Evolutionary conservation across 305 asterid species (phyloP).

Genomic region (Fraxinus sp.): DNA sequence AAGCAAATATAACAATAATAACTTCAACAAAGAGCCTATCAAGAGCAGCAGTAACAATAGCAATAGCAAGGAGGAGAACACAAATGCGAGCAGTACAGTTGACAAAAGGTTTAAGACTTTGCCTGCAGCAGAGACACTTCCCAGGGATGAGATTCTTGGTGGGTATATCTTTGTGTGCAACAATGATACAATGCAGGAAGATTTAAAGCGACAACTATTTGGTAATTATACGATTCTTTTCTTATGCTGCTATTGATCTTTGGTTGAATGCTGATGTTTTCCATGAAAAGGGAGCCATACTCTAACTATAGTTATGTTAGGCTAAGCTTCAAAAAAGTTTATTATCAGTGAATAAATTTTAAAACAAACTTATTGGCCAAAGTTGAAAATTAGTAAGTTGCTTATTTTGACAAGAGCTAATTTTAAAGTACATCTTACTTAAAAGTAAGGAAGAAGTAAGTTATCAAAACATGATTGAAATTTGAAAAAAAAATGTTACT

Average conservation of each 20-base stretch:
- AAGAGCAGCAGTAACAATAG: conserved; percentile 25
- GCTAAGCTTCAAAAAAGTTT: background rate
- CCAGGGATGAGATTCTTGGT: conserved; percentile 89
- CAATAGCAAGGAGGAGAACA: conserved; percentile 43
- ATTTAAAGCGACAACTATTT: conserved; percentile 85
- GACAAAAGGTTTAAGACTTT: conserved; percentile 93
- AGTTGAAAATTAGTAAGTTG: background rate
- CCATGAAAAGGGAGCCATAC: background rate
- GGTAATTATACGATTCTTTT: conserved; percentile 45
- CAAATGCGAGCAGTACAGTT: conserved; percentile 42
- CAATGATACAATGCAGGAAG: conserved; percentile 98
- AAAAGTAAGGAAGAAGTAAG: background rate
- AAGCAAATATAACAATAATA: conserved; percentile 48
- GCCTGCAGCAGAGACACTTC: conserved; percentile 93
- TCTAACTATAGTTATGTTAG: background rate
- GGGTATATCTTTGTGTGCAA: conserved; percentile 97
- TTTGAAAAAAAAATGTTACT: background rate
- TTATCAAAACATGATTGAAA: background rate
- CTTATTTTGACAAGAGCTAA: background rate
- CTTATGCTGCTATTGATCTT: background rate
- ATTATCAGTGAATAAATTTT: background rate
- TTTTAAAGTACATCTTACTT: background rate
- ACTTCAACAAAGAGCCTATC: conserved; percentile 49
- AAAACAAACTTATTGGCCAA: background rate
- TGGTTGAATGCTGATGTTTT: conserved; percentile 1